Percentiles rank a stretch among this genome's conserved stretches.
Conservation (phyloP, 2,329 filamentous ascomycete species). For the Coniochaeta pulveracea region DNA sequence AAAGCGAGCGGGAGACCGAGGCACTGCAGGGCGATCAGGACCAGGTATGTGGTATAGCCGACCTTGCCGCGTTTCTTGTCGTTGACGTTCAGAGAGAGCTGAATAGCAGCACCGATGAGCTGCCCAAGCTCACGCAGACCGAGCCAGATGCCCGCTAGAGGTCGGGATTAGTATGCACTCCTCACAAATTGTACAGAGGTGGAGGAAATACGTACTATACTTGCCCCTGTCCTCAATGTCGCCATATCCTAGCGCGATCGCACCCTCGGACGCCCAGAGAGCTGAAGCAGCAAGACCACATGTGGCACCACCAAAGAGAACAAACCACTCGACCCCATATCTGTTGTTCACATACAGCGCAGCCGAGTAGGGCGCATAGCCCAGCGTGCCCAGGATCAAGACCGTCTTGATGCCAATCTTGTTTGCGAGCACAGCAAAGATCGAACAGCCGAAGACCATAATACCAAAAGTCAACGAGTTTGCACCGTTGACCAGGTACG, state of each 20-base stretch:
- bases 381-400: conserved; percentile 28
- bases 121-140: conserved; percentile 39
- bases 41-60: conserved; percentile 27
- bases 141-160: conserved; percentile 38
- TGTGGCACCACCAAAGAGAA: conserved; percentile 27
- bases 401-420: conserved; percentile 27
- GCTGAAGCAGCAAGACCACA: conserved; percentile 27
- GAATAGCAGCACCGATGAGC: conserved; percentile 38
- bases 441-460: conserved; percentile 31
- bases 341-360: conserved; percentile 31
- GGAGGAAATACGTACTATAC: too few species aligned
- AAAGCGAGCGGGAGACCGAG: conserved; percentile 32
- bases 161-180: not conserved
- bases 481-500: conserved; percentile 26
- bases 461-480: conserved; percentile 32
- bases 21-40: conserved; percentile 29
- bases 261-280: conserved; percentile 23
- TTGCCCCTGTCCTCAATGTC: conserved; percentile 32
- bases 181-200: too few species aligned
- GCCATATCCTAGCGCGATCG: conserved; percentile 29
- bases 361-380: conserved; percentile 30
- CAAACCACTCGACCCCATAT: conserved; percentile 29
- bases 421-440: conserved; percentile 27
- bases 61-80: conserved; percentile 31
- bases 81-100: conserved; percentile 34